A percentile compares a stretch with the other conserved stretches of the same genome.
phyloP scores from a whole-genome alignment of 805 yeast species.

The Candida michaelii region DNA sequence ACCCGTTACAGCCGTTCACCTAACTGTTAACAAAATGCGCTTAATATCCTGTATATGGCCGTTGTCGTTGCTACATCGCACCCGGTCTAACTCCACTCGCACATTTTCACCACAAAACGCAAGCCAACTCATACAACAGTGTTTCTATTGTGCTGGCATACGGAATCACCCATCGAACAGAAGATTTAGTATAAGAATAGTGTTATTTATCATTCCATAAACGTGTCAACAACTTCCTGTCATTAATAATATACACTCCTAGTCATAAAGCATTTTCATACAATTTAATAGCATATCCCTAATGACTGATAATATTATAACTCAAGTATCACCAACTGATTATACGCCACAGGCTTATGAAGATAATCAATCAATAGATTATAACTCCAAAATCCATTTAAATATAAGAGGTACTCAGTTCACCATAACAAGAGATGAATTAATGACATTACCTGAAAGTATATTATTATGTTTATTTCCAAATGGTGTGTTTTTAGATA shows the following conservation, averaged over 20 bases:
- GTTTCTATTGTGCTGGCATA: slow-evolving; percentile 5
- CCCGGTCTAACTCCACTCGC: neutral
- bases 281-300: neutral
- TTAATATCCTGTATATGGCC: slow-evolving; percentile 5
- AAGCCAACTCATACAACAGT: slow-evolving; percentile 3
- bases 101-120: slow-evolving; percentile 6
- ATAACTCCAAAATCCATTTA: slow-evolving; percentile 68
- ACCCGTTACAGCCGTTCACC: neutral
- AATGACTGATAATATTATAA: slow-evolving; percentile 56
- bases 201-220: too few relatives aligned
- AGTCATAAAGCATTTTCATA: too few relatives aligned
- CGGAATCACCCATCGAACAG: neutral
- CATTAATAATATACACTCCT: too few relatives aligned
- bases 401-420: slow-evolving; percentile 75
- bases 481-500: slow-evolving; percentile 82
- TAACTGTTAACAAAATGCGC: too few relatives aligned
- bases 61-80: neutral
- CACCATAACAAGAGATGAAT: slow-evolving; percentile 80
- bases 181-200: too few relatives aligned
- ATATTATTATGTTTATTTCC: slow-evolving; percentile 84
- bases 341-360: slow-evolving; percentile 21
- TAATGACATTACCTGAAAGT: slow-evolving; percentile 90
- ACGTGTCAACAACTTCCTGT: too few relatives aligned
- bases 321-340: slow-evolving; percentile 62
- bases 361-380: slow-evolving; percentile 42